A percentile compares a stretch with the other conserved stretches of the same genome.
These are phyloP conservation scores for Cubamyces lactineus DNA, from an alignment of 768 basidiomycete genomes.

Conservation along the genomic window DNA sequence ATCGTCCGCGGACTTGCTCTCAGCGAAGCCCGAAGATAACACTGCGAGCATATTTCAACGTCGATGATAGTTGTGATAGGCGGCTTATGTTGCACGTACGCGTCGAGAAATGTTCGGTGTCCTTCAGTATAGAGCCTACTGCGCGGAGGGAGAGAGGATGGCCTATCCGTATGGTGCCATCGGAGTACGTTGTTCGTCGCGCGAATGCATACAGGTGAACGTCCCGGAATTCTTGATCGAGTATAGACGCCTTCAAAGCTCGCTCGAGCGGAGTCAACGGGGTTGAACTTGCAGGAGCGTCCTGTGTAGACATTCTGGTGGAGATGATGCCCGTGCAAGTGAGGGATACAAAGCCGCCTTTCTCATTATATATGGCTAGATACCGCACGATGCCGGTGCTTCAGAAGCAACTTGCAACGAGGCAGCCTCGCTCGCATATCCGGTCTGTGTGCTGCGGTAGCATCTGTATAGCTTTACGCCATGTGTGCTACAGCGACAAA, in stretches of 20 bases:
- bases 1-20: constrained; percentile 5
- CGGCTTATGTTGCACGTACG: not conserved
- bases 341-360: no score
- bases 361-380: no score
- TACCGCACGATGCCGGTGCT: no score
- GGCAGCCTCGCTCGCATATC: no score
- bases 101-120: constrained; percentile 12
- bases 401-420: no score
- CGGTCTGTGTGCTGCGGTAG: no score
- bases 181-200: not conserved
- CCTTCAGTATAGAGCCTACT: constrained; percentile 10
- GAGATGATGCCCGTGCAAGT: no score
- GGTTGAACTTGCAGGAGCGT: no score
- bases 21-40: constrained; percentile 25
- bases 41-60: constrained; percentile 5
- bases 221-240: constrained; percentile 4
- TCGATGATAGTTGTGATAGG: no score
- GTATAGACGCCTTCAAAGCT: not conserved
- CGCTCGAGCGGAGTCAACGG: not conserved
- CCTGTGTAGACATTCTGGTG: no score
- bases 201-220: constrained; percentile 11
- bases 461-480: no score
- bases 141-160: constrained; percentile 11
- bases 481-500: no score
- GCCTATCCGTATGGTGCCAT: not conserved